phyloP scores from a whole-genome alignment of 805 yeast genomes.

The Pichia membranifaciens region DNA sequence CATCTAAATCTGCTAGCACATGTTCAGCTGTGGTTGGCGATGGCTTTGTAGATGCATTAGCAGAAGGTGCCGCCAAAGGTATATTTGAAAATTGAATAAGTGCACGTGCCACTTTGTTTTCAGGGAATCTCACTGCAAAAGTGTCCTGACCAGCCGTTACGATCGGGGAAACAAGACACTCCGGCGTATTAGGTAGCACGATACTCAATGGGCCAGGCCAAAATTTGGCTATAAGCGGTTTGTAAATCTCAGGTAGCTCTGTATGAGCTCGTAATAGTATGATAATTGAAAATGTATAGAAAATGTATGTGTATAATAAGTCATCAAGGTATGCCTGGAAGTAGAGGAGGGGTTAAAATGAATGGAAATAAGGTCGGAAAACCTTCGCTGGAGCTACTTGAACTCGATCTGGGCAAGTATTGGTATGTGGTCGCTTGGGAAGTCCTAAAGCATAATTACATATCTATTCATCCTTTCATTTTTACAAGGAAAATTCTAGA shows the following conservation, averaged over 20 bases:
- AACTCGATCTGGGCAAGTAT: slow-evolving; percentile 25
- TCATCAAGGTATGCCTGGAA: neutral
- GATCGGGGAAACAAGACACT: slow-evolving; percentile 53
- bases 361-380: neutral
- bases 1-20: slow-evolving; percentile 73
- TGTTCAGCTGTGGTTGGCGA: slow-evolving; percentile 88
- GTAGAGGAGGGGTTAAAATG: neutral
- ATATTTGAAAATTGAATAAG: slow-evolving; percentile 75
- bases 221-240: slow-evolving; percentile 54
- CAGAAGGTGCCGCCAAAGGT: slow-evolving; percentile 97
- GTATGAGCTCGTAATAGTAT: slow-evolving; percentile 22
- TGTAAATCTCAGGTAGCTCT: slow-evolving; percentile 63
- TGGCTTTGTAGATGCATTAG: slow-evolving; percentile 93
- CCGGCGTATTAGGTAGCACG: slow-evolving; percentile 53
- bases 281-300: no score
- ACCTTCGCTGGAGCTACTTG: neutral
- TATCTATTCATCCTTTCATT: no score
- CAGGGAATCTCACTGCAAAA: slow-evolving; percentile 87
- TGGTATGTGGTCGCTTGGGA: slow-evolving; percentile 48
- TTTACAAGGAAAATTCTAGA: no score
- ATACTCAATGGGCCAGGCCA: slow-evolving; percentile 99
- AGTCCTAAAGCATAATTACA: no score
- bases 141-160: slow-evolving; percentile 89
- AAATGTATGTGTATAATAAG: no score
- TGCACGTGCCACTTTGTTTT: slow-evolving; percentile 85